Percentiles rank a stretch among this genome's conserved stretches.
Conservation (phyloP, 257 asterid genomes). For the Nicotiana tabacum region DNA sequence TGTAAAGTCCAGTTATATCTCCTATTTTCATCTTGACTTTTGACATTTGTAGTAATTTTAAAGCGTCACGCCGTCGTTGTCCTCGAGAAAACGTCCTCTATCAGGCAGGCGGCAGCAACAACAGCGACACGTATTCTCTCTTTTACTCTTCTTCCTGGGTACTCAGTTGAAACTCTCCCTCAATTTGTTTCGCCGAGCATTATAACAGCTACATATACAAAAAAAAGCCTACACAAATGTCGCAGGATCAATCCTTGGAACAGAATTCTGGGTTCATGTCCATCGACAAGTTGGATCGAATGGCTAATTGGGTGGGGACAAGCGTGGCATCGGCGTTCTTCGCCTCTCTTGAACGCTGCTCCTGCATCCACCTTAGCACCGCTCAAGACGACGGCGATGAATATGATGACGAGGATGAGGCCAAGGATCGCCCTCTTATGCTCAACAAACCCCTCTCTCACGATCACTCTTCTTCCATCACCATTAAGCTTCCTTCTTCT, state of each 20-base stretch:
- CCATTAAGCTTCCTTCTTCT: conserved; percentile 4
- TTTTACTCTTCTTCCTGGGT: not conserved
- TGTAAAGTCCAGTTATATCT: too few species aligned
- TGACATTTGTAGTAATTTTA: too few species aligned
- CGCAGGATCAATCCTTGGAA: conserved; percentile 9
- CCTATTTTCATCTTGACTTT: too few species aligned
- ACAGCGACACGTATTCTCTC: not conserved
- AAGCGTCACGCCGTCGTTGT: too few species aligned
- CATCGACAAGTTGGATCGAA: conserved; percentile 26
- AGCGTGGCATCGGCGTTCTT: conserved; percentile 27
- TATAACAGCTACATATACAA: not conserved
- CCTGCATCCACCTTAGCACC: conserved; percentile 29
- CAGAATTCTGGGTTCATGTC: conserved; percentile 12
- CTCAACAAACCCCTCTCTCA: conserved; percentile 20
- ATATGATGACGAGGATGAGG: conserved; percentile 6
- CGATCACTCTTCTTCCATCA: conserved; percentile 10
- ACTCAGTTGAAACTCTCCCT: not conserved
- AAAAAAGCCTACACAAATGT: not conserved
- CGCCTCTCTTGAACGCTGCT: conserved; percentile 26
- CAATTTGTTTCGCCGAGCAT: not conserved
- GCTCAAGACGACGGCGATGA: conserved; percentile 14
- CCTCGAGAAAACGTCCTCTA: not conserved
- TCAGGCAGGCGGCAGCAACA: not conserved
- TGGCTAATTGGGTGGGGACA: conserved; percentile 27
- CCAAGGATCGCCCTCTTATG: conserved; percentile 29